Evolutionary conservation across 2,329 filamentous ascomycete species (phyloP).

Genomic region (Trichoderma hamatum): DNA sequence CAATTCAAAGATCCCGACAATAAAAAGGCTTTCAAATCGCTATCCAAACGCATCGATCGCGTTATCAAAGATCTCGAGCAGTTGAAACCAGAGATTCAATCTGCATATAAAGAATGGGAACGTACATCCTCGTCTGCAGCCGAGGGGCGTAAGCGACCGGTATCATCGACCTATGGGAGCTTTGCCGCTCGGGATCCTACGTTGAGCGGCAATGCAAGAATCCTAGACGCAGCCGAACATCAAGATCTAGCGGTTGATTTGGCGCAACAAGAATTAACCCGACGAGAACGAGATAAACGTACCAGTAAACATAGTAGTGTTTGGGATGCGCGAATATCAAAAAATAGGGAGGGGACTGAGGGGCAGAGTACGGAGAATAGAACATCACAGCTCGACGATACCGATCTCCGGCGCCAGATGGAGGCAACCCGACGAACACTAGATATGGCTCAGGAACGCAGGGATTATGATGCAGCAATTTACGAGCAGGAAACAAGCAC

Average conservation of each 20-base stretch:
- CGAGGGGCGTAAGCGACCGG: neutral
- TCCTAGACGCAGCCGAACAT: slow-evolving; percentile 71
- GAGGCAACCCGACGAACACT: slow-evolving; percentile 54
- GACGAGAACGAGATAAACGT: slow-evolving; percentile 65
- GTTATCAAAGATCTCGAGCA: slow-evolving; percentile 74
- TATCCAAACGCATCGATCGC: slow-evolving; percentile 53
- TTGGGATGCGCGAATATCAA: slow-evolving; percentile 48
- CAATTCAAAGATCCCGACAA: slow-evolving; percentile 69
- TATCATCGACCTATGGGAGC: slow-evolving; percentile 43
- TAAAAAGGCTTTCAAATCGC: slow-evolving; percentile 60
- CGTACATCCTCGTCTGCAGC: slow-evolving; percentile 47
- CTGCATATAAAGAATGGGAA: slow-evolving; percentile 69
- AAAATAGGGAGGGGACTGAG: neutral
- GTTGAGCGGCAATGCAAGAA: slow-evolving; percentile 57
- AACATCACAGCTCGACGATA: slow-evolving; percentile 40
- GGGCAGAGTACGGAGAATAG: neutral
- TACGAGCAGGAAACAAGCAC: slow-evolving; percentile 36
- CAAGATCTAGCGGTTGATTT: slow-evolving; percentile 76
- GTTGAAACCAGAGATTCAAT: slow-evolving; percentile 77
- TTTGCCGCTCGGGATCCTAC: slow-evolving; percentile 64
- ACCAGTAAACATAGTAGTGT: slow-evolving; percentile 59
- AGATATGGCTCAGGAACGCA: slow-evolving; percentile 41
- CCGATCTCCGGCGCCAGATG: slow-evolving; percentile 55
- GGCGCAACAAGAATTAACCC: slow-evolving; percentile 70
- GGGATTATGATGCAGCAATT: slow-evolving; percentile 28